These are phyloP conservation scores for Fusarium hainanense DNA, from an alignment of 2,329 filamentous ascomycete genomes.

Conservation along the genomic window DNA sequence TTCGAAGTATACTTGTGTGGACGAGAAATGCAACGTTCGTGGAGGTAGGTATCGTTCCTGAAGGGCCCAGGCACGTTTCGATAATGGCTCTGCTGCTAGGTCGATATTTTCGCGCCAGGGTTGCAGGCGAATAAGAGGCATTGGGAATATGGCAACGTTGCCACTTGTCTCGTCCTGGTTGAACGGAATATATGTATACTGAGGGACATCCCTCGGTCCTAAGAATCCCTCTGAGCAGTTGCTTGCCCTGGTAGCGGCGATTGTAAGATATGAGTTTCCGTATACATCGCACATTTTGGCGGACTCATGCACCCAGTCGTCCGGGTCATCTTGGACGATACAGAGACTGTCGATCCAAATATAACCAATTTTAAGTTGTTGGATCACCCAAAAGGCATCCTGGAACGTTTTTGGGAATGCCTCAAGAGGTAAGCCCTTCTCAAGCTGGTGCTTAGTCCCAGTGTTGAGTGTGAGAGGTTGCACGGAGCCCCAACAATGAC, in stretches of 20 bases:
- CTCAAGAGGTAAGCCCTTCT: rapidly evolving
- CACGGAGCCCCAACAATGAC: neutral
- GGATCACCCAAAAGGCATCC: neutral
- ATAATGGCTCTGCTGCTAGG: neutral
- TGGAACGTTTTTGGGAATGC: neutral
- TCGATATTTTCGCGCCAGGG: rapidly evolving
- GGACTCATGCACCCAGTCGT: neutral
- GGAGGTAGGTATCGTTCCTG: neutral
- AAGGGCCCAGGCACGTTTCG: neutral
- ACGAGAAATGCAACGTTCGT: neutral
- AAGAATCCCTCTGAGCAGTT: neutral
- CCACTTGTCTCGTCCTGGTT: rapidly evolving
- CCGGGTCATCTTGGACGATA: neutral
- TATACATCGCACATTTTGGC: neutral
- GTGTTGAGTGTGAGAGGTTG: neutral
- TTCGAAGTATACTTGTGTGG: neutral
- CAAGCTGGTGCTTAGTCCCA: rapidly evolving
- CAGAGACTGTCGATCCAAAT: neutral
- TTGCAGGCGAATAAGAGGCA: neutral
- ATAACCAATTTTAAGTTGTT: rapidly evolving
- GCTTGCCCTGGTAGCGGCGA: neutral
- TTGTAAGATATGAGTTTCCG: neutral
- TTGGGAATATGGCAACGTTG: neutral
- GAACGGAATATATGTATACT: neutral
- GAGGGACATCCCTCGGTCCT: rapidly evolving